A percentile compares a stretch with the other conserved stretches of the same genome.
phyloP scores from a whole-genome alignment of 139 green algal species.

The Picocystis salinarum region DNA sequence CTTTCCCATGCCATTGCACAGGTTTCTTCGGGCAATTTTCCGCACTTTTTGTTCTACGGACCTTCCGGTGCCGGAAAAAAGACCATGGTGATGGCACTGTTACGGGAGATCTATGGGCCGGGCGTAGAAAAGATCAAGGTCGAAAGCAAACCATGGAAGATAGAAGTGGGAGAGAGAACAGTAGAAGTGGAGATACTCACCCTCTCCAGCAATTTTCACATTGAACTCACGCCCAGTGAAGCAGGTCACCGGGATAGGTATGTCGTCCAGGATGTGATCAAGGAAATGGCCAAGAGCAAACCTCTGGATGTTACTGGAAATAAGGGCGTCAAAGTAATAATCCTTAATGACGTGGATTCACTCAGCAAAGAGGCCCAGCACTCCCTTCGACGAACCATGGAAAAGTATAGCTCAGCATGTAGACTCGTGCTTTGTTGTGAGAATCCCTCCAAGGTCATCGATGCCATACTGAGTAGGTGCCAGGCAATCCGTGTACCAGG shows the following conservation, averaged over 20 bases:
- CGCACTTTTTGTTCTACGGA: conserved; percentile 91
- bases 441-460: conserved; percentile 79
- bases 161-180: conserved; percentile 47
- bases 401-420: conserved; percentile 85
- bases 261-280: conserved; percentile 88
- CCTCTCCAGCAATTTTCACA: conserved; percentile 65
- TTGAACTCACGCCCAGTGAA: conserved; percentile 87
- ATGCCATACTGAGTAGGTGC: conserved; percentile 77
- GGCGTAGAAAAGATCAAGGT: conserved; percentile 82
- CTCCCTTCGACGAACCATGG: conserved; percentile 85
- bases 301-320: conserved; percentile 46
- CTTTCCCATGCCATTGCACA: conserved; percentile 15
- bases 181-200: conserved; percentile 93
- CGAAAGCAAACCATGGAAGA: conserved; percentile 83
- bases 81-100: conserved; percentile 72
- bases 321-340: conserved; percentile 62
- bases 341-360: conserved; percentile 88
- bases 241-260: conserved; percentile 81
- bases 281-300: conserved; percentile 82
- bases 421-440: conserved; percentile 67
- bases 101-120: conserved; percentile 77
- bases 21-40: conserved; percentile 70
- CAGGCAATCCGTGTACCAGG: conserved; percentile 70
- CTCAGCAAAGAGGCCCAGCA: conserved; percentile 78
- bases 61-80: conserved; percentile 87